A percentile compares a stretch with the other conserved stretches of the same genome.
Conservation (phyloP, 2,329 filamentous ascomycete genomes). For the Neofusicoccum sp. region DNA sequence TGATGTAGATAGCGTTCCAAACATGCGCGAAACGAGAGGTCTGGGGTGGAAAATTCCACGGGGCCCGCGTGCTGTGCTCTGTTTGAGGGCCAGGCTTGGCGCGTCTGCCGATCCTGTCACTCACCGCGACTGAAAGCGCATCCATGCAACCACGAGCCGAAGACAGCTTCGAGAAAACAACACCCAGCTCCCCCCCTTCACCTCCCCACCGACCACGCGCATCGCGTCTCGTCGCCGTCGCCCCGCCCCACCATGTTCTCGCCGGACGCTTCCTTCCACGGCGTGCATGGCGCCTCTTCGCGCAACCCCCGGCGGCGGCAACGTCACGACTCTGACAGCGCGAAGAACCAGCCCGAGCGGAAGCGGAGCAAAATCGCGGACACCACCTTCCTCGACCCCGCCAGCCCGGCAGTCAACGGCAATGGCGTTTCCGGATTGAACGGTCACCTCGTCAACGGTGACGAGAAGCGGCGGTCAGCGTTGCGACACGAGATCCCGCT, state of each 20-base stretch:
- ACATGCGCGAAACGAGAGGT: neutral
- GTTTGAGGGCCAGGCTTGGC: slow-evolving; percentile 6
- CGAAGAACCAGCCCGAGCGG: slow-evolving; percentile 39
- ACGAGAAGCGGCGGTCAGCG: slow-evolving; percentile 27
- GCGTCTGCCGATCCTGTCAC: slow-evolving; percentile 10
- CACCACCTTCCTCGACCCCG: slow-evolving; percentile 36
- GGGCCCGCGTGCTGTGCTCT: neutral
- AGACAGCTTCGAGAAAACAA: slow-evolving; percentile 19
- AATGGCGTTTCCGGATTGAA: slow-evolving; percentile 32
- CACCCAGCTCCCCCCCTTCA: slow-evolving; percentile 3
- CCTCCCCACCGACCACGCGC: slow-evolving; percentile 15
- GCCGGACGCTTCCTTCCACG: slow-evolving; percentile 35
- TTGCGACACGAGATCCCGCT: slow-evolving; percentile 39
- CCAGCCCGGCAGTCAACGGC: slow-evolving; percentile 30
- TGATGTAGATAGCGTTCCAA: neutral
- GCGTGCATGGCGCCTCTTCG: slow-evolving; percentile 37
- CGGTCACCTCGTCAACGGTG: slow-evolving; percentile 30
- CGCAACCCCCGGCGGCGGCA: slow-evolving; percentile 47
- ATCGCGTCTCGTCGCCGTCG: slow-evolving; percentile 23
- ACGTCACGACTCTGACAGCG: slow-evolving; percentile 45
- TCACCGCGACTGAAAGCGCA: slow-evolving; percentile 9
- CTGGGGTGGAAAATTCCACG: neutral
- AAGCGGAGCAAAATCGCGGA: slow-evolving; percentile 50
- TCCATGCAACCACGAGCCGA: slow-evolving; percentile 17
- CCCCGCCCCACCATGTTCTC: slow-evolving; percentile 37